Evolutionary conservation across 2,329 filamentous ascomycete genomes (phyloP).

Genomic region (Cladorrhinum sp.): DNA sequence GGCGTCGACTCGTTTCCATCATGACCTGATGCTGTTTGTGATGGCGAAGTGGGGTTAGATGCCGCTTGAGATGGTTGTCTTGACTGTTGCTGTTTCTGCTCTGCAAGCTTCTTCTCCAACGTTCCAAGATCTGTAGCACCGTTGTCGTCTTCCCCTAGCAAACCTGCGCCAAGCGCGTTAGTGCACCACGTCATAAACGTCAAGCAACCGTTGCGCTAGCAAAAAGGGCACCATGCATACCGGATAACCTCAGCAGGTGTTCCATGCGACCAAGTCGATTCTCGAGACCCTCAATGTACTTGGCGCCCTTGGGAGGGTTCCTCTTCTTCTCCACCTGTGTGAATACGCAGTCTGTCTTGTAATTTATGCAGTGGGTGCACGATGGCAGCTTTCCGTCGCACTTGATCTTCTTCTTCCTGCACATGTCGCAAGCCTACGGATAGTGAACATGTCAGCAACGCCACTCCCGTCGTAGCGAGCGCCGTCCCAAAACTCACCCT

Average conservation of each 20-base stretch:
- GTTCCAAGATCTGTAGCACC: slow-evolving; percentile 84
- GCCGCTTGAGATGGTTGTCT: slow-evolving; percentile 47
- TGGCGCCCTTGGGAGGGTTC: slow-evolving; percentile 93
- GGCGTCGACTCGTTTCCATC: slow-evolving; percentile 47
- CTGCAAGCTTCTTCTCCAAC: slow-evolving; percentile 71
- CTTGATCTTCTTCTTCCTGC: slow-evolving; percentile 95
- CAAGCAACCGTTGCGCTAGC: background rate
- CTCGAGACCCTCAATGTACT: slow-evolving; percentile 96
- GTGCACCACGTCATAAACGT: slow-evolving; percentile 12
- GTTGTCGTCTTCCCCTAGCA: slow-evolving; percentile 81
- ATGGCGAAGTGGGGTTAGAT: slow-evolving; percentile 52
- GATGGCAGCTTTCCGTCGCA: slow-evolving; percentile 94
- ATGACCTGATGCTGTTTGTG: slow-evolving; percentile 43
- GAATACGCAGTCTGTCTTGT: slow-evolving; percentile 96
- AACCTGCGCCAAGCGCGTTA: slow-evolving; percentile 46
- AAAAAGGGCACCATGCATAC: slow-evolving; percentile 33
- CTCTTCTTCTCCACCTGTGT: slow-evolving; percentile 99
- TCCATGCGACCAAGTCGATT: slow-evolving; percentile 96
- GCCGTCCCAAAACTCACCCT: slow-evolving; percentile 55
- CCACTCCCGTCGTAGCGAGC: background rate
- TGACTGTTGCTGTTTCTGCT: slow-evolving; percentile 51
- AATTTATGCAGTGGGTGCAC: slow-evolving; percentile 94
- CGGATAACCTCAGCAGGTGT: slow-evolving; percentile 80
- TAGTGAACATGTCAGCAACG: slow-evolving; percentile 15
- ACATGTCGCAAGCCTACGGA: slow-evolving; percentile 85